Percentiles rank a stretch among this genome's conserved stretches.
These are phyloP conservation scores for Sophora flavescens DNA, from an alignment of 306 rosid genomes.

Conservation along the genomic window DNA sequence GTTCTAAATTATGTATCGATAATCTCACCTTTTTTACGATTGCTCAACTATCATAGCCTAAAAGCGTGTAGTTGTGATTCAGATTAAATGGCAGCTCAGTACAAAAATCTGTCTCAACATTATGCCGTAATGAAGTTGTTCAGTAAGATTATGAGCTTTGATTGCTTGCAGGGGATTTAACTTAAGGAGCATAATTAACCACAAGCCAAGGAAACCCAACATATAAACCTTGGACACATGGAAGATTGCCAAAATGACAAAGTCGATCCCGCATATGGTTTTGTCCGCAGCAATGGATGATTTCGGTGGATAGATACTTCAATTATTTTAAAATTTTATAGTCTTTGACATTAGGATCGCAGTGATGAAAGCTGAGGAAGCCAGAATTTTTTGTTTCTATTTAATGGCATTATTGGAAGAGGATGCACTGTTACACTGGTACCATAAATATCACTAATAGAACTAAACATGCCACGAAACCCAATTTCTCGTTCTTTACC, in stretches of 20 bases:
- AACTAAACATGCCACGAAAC: no score
- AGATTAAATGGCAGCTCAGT: no score
- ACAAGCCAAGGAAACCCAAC: neutral
- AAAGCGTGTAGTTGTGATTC: neutral
- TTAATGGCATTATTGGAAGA: no score
- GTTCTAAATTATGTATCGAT: no score
- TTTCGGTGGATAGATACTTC: neutral
- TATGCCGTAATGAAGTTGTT: no score
- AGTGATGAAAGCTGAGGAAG: neutral
- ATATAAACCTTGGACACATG: neutral
- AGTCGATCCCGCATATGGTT: neutral
- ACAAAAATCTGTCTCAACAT: no score
- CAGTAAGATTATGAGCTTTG: neutral
- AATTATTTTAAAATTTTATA: neutral
- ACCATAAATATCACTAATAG: no score
- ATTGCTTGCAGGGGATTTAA: neutral
- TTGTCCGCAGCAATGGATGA: neutral
- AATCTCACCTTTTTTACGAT: neutral
- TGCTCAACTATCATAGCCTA: neutral
- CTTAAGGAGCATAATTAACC: neutral
- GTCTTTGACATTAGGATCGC: neutral
- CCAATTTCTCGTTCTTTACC: no score
- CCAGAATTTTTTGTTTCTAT: neutral
- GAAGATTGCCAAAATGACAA: neutral
- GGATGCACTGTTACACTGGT: no score